These are phyloP conservation scores for Crucihimalaya himalaica DNA, from an alignment of 345 rosid species.

Conservation along the genomic window DNA sequence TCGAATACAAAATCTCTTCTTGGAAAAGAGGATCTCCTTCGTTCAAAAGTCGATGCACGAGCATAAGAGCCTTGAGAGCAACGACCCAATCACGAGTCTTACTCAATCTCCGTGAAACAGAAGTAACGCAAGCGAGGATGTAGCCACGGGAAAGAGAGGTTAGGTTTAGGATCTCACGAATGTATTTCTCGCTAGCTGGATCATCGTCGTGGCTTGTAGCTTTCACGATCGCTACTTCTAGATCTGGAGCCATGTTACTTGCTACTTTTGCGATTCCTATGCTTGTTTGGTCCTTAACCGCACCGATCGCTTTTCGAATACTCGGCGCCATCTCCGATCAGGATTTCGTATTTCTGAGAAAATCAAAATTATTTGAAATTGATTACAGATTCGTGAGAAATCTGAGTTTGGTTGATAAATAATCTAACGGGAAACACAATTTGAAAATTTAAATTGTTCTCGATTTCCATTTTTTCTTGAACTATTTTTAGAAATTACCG, in stretches of 20 bases:
- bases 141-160: conserved; percentile 69
- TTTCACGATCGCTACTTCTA: conserved; percentile 88
- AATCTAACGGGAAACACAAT: conserved; percentile 17
- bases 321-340: conserved; percentile 64
- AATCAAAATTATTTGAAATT: background rate
- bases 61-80: conserved; percentile 72
- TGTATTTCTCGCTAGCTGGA: conserved; percentile 80
- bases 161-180: conserved; percentile 63
- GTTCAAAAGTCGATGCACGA: conserved; percentile 67
- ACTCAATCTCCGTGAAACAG: conserved; percentile 67
- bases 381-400: background rate
- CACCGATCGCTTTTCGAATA: conserved; percentile 92
- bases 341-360: conserved; percentile 7
- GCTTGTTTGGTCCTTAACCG: conserved; percentile 95
- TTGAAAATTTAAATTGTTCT: background rate
- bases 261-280: conserved; percentile 90
- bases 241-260: conserved; percentile 92
- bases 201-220: conserved; percentile 94
- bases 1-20: conserved; percentile 73
- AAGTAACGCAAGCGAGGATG: conserved; percentile 67
- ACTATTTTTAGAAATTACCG: conserved; percentile 36
- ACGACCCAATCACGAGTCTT: conserved; percentile 96
- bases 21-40: conserved; percentile 70
- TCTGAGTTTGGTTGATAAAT: background rate
- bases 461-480: background rate